Conservation (phyloP, 805 yeast species). For the Sungouiozyma ichnusensis region DNA sequence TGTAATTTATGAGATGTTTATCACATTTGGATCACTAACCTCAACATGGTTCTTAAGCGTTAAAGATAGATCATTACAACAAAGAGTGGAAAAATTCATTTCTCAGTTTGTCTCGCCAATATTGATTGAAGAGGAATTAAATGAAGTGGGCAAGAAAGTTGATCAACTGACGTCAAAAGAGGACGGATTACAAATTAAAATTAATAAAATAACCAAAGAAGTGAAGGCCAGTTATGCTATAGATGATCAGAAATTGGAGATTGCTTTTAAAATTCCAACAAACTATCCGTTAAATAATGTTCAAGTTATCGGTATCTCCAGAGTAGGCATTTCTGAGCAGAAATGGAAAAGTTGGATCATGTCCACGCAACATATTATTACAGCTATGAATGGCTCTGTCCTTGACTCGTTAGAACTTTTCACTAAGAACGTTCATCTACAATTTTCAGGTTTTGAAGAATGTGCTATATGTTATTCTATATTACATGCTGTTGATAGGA, state of each 20-base stretch:
- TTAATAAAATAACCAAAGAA: constrained; percentile 53
- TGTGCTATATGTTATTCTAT: constrained; percentile 96
- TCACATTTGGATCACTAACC: constrained; percentile 24
- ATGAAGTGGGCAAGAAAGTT: constrained; percentile 37
- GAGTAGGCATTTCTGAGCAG: constrained; percentile 82
- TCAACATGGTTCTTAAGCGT: constrained; percentile 58
- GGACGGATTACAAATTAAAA: constrained; percentile 42
- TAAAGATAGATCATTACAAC: constrained; percentile 55
- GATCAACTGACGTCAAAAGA: constrained; percentile 26
- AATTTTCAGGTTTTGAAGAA: constrained; percentile 89
- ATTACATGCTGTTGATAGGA: constrained; percentile 73
- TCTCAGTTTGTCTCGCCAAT: constrained; percentile 51
- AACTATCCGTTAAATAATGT: constrained; percentile 73
- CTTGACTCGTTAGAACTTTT: constrained; percentile 34
- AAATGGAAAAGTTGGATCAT: constrained; percentile 94
- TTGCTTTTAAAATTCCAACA: constrained; percentile 62
- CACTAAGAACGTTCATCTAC: constrained; percentile 60
- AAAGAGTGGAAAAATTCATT: constrained; percentile 52
- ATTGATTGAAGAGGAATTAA: constrained; percentile 48
- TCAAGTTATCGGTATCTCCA: constrained; percentile 60
- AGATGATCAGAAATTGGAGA: constrained; percentile 80
- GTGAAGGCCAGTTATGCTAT: constrained; percentile 63
- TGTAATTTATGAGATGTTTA: constrained; percentile 19
- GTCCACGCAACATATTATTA: constrained; percentile 76
- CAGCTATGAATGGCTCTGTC: constrained; percentile 60